A percentile compares a stretch with the other conserved stretches of the same genome.
Evolutionary conservation across 257 asterid species (phyloP).

Genomic region (Cordia subcordata): DNA sequence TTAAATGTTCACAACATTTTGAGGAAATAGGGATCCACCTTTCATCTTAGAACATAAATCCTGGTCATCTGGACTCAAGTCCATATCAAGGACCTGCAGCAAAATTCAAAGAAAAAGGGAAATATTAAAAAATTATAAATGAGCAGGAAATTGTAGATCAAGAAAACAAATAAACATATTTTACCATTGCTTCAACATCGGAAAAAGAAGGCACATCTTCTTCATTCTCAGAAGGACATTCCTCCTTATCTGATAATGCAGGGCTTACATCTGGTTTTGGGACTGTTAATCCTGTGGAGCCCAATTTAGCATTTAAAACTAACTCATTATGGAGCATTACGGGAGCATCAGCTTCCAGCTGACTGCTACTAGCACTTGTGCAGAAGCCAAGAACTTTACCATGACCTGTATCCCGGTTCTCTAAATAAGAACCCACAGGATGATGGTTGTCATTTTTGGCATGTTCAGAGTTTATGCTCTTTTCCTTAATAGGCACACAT

Average conservation of each 20-base stretch:
- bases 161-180: slow-evolving; percentile 14
- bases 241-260: slow-evolving; percentile 42
- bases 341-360: slow-evolving; percentile 19
- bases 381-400: slow-evolving; percentile 24
- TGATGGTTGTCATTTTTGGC: slow-evolving; percentile 22
- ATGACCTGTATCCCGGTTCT: slow-evolving; percentile 14
- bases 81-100: slow-evolving; percentile 83
- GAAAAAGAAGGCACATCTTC: slow-evolving; percentile 63
- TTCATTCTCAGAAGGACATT: slow-evolving; percentile 41
- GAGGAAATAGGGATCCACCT: slow-evolving; percentile 46
- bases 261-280: slow-evolving; percentile 18
- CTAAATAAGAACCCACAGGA: slow-evolving; percentile 12
- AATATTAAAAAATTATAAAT: slow-evolving; percentile 18
- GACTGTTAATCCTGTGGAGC: slow-evolving; percentile 14
- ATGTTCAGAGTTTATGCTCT: slow-evolving; percentile 25
- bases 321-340: slow-evolving; percentile 21
- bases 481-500: slow-evolving; percentile 21
- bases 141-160: slow-evolving; percentile 11
- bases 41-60: slow-evolving; percentile 29
- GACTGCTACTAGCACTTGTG: slow-evolving; percentile 20
- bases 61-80: slow-evolving; percentile 55
- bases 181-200: slow-evolving; percentile 85
- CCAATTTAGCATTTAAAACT: slow-evolving; percentile 25
- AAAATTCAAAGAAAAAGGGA: slow-evolving; percentile 10
- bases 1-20: slow-evolving; percentile 5